Conservation (phyloP, 495 filamentous ascomycete species). For the Chlorociboria aeruginascens region DNA sequence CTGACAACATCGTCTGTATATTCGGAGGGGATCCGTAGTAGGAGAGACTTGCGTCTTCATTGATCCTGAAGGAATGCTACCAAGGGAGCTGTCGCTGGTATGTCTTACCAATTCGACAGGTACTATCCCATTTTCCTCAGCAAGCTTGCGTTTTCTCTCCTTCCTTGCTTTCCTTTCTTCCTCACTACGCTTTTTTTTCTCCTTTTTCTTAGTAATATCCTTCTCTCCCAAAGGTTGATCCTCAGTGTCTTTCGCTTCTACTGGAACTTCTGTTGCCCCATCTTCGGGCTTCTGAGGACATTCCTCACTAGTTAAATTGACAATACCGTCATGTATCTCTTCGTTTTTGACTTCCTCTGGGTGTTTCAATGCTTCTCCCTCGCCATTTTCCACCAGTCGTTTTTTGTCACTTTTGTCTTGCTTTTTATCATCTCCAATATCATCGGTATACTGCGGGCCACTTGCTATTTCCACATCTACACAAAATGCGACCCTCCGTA, state of each 20-base stretch:
- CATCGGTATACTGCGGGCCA: conserved; percentile 42
- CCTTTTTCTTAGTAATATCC: conserved; percentile 58
- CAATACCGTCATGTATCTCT: conserved; percentile 39
- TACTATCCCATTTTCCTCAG: conserved; percentile 69
- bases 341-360: conserved; percentile 43
- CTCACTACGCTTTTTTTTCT: conserved; percentile 86
- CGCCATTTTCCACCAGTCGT: conserved; percentile 55
- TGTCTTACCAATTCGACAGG: conserved; percentile 65
- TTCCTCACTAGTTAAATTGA: conserved; percentile 32
- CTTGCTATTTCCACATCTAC: conserved; percentile 93
- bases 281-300: conserved; percentile 24
- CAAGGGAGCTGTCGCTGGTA: conserved; percentile 33
- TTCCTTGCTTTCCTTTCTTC: conserved; percentile 78
- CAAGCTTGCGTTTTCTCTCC: conserved; percentile 65
- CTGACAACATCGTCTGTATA: conserved; percentile 92
- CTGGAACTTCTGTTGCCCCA: conserved; percentile 14
- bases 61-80: conserved; percentile 18
- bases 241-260: conserved; percentile 20
- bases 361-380: conserved; percentile 55
- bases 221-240: conserved; percentile 26
- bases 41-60: conserved; percentile 53
- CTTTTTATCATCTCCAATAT: conserved; percentile 23
- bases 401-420: conserved; percentile 47
- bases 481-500: conserved; percentile 83
- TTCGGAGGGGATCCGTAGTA: conserved; percentile 82